A percentile compares a stretch with the other conserved stretches of the same genome.
Conservation (phyloP, 106 monocot species). For the Phalaenopsis equestris region DNA sequence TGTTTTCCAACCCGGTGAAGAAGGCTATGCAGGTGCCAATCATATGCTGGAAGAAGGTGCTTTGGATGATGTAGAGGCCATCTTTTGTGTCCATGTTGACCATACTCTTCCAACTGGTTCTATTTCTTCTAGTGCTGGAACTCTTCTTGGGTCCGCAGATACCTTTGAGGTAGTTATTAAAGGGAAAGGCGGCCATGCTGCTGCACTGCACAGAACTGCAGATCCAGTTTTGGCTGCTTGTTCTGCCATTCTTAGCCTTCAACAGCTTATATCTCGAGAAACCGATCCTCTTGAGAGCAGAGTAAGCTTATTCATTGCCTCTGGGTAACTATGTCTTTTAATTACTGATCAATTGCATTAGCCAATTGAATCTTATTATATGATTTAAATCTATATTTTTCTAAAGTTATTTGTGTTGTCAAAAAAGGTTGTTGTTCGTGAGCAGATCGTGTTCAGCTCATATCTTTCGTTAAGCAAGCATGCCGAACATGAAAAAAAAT, state of each 20-base stretch:
- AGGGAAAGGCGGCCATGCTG: slow-evolving; percentile 43
- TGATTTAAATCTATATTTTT: neutral
- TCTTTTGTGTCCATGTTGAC: slow-evolving; percentile 53
- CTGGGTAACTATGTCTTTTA: neutral
- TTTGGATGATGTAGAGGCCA: slow-evolving; percentile 33
- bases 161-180: slow-evolving; percentile 29
- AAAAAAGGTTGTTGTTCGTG: no score
- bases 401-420: neutral
- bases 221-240: slow-evolving; percentile 40
- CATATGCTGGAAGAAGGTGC: slow-evolving; percentile 43
- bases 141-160: slow-evolving; percentile 31
- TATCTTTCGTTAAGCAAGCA: no score
- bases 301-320: slow-evolving; percentile 14
- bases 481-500: no score
- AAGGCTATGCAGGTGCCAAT: slow-evolving; percentile 43
- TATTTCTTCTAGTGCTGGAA: slow-evolving; percentile 40
- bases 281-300: slow-evolving; percentile 34
- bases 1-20: slow-evolving; percentile 64
- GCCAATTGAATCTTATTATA: neutral
- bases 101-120: slow-evolving; percentile 20
- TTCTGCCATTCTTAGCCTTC: slow-evolving; percentile 26
- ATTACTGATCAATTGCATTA: neutral
- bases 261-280: slow-evolving; percentile 44
- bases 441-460: no score
- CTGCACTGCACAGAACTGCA: slow-evolving; percentile 9